Evolutionary conservation across 139 green algal species (phyloP).

Genomic region (Chlorella sp.): DNA sequence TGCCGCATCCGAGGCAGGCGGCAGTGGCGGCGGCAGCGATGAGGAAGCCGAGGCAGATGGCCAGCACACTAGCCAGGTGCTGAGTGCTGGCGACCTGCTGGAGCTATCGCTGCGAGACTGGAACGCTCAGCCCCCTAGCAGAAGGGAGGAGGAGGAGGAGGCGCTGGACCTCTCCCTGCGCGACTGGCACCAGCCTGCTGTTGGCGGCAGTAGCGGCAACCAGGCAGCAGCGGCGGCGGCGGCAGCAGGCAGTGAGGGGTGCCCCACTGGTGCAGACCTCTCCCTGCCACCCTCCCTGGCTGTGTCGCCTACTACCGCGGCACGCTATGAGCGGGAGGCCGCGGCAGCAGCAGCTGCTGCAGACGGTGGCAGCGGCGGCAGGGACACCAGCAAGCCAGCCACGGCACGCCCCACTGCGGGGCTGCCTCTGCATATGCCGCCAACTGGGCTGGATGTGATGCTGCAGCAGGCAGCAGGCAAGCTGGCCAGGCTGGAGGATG

Average conservation of each 20-base stretch:
- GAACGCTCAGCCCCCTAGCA: background rate
- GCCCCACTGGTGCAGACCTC: background rate
- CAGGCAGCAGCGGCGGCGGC: background rate
- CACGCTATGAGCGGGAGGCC: background rate
- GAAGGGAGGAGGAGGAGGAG: background rate
- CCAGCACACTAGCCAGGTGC: background rate
- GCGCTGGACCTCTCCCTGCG: background rate
- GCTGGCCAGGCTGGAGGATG: background rate
- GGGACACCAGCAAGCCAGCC: background rate
- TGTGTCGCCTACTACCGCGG: background rate
- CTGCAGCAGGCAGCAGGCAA: background rate
- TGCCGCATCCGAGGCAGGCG: background rate
- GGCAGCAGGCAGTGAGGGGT: background rate
- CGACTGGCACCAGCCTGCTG: background rate
- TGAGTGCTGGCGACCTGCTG: constrained; percentile 2
- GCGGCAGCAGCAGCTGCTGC: background rate
- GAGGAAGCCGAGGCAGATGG: background rate
- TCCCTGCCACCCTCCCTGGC: constrained; percentile 10
- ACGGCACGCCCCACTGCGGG: background rate
- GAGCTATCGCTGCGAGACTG: constrained; percentile 41
- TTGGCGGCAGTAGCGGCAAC: background rate
- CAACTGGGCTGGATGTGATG: background rate
- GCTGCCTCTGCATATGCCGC: background rate
- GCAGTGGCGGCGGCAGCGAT: background rate
- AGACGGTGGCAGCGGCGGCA: background rate